Base-by-base conservation (phyloP, 768 basidiomycete species). In the Termitomyces bulborhizus region DNA sequence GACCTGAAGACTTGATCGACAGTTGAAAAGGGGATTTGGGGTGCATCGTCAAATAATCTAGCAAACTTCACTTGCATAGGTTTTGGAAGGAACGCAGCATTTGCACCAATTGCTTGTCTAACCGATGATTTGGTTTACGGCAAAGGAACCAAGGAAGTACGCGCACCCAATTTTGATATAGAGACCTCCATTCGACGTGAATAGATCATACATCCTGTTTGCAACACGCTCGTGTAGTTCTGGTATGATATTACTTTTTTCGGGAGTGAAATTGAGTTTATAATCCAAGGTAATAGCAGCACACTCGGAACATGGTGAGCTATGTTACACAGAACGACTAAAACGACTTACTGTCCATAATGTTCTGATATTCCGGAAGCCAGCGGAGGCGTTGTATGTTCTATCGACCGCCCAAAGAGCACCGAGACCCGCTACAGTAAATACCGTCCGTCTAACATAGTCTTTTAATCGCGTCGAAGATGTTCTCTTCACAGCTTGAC, bases 181-280 rank as follows among this genome's bases (percentile, higher is more conserved):
- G 3, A 93, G 72, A 6, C 90, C 90, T 8, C 90, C 89, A 69
- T 96, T 96, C 40, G 81, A 81, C 0, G 82, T 85, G 62, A 93
- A 82, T 45, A 97, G 76, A 65, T 86, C 72, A 58, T 82, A 86
- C 56, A 98, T 74, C 51, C 92, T 75, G 18, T 84, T 75, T 0
- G 92, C 93, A 9, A 94, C 90, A 43, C 95, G 82, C 60, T 90
- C 82, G 59, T 98, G 95, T 2, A 98, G 72, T 27, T 82, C 77
- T 6, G 90, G 88, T 64, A 96, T 94, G 49, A 76, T 69, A 27
- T 88, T 82, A 0, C 80, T 82, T 56, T 85, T 86, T 46, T 80
- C 79, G 0, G 85, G 84, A 8, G 76, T 84, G 62, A 96, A 97
- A 70, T 95, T 94, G 49, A 88, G 68, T 65, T 98, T 97, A 74